Evolutionary conservation across 2,329 filamentous ascomycete species (phyloP).

Genomic region (Calonectria montana): DNA sequence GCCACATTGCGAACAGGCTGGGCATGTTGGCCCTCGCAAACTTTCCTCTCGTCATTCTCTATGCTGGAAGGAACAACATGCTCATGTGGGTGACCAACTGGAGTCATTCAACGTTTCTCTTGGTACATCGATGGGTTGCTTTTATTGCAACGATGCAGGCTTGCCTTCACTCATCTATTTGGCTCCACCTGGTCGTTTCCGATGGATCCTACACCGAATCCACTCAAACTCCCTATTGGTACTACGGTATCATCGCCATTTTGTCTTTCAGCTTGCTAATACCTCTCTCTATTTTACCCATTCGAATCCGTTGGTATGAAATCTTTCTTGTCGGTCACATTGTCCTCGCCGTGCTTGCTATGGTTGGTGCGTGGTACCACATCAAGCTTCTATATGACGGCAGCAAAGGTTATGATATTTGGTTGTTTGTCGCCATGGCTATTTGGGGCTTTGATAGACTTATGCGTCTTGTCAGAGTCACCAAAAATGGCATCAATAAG

Average conservation of each 20-base stretch:
- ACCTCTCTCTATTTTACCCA: constrained; percentile 46
- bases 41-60: constrained; percentile 56
- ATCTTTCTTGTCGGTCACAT: constrained; percentile 59
- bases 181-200: constrained; percentile 48
- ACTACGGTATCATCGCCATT: constrained; percentile 56
- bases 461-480: constrained; percentile 34
- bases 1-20: constrained; percentile 53
- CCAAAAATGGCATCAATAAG: constrained; percentile 39
- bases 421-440: constrained; percentile 42
- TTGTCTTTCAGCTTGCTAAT: constrained; percentile 46
- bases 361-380: constrained; percentile 58
- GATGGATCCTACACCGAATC: constrained; percentile 42
- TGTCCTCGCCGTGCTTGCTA: constrained; percentile 50
- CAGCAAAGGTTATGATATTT: constrained; percentile 56
- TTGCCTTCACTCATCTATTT: constrained; percentile 58
- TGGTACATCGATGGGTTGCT: constrained; percentile 63
- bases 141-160: constrained; percentile 57
- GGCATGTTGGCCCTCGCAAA: constrained; percentile 55
- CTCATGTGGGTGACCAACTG: constrained; percentile 61
- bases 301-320: constrained; percentile 55
- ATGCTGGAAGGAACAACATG: constrained; percentile 59
- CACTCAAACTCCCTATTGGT: constrained; percentile 51
- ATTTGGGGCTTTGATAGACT: constrained; percentile 46
- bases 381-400: constrained; percentile 49
- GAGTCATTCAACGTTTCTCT: constrained; percentile 59